Evolutionary conservation across 2,329 filamentous ascomycete species (phyloP), one percentile per base, ranked within the genome.

Genomic region (Penicillium sp.): DNA sequence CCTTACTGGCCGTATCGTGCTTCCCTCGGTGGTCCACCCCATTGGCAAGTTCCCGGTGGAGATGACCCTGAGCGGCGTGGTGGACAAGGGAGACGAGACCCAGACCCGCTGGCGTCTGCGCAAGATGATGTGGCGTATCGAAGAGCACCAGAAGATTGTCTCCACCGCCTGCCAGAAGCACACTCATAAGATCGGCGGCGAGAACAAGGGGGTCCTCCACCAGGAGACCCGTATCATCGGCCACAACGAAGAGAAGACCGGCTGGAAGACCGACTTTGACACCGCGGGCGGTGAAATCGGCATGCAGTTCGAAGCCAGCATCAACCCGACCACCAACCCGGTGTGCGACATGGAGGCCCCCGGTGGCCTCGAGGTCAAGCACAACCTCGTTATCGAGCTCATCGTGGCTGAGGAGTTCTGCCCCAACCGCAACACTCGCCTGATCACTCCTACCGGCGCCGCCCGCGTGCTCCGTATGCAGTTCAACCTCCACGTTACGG

Each of bases 391-490:
- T 64, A 82, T 97, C 51, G 92, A 99, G 75, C 85, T 97, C 77
- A 91, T 97, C 44, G 91, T 99, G 20, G 89, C 89, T 2, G 91
- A 96, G 72, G 92, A 97, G 71, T 94, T 90, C 76, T 82, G 80
- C 16, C 78, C 81, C 3, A 79, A 82, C 66, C 88, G 87, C 57
- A 84, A 87, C 66, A 85, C 84, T 53, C 86, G 85, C 69, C 78
- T 90, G 45, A 82, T 89, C 43, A 92, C 90, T 0, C 90, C 92
- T 44, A 96, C 92, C 0, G 92, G 92, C 54, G 88, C 91, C 2
- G 94, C 92, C 0, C 84, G 92, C 57, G 92, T 97, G 46, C 79
- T 99, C 54, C 83, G 92, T 59, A 96, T 96, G 82, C 90, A 95
- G 69, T 97, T 96, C 76, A 84, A 83, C 63, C 80, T 94, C 47